Base-by-base conservation (phyloP, 2,329 filamentous ascomycete genomes). In the Xylaria sp. region DNA sequence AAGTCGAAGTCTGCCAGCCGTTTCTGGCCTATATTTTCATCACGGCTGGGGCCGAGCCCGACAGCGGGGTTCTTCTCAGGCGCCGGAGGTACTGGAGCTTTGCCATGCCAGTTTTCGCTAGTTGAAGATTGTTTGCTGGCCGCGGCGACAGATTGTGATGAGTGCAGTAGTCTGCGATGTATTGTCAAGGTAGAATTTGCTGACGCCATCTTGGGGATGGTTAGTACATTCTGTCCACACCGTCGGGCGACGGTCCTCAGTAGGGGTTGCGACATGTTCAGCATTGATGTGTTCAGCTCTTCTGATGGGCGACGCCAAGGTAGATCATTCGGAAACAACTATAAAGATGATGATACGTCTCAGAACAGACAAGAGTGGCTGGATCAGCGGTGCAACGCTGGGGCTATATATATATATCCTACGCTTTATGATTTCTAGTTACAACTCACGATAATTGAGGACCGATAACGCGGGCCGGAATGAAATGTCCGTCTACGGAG, bases 1-100 rank as follows among this genome's bases (percentile, higher is more conserved):
- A 94, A 82, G 70, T 87, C 88, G 80, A 94, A 94, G 76, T 94
- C 91, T 6, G 89, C 86, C 59, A 91, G 77, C n/a, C 75, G 72
- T 63, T 79, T 81, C 36, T 70, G 63, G 45, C 80, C 79, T 9
- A 81, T 69, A 36, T 76, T 74, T 30, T 71, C 73, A 56, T 61
- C 60, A 7, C 67, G 60, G 8, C 61, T 57, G 2, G 74, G 75
- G 12, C 66, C 70, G 13, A 72, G 68, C 1, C 75, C 72, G 18
- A 70, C 25, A 0, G 73, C 62, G 0, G 76, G 73, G 23, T 77
- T 75, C 12, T 78, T 71, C 18, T 67, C 70, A 0, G 76, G 74
- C 2, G 76, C 68, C 2, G 78, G 74, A 15, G 74, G 74, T 3
- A 52, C 64, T 1, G 72, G 69, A 10, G 72, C 61, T n/a, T 50